Base-by-base conservation (phyloP, 73 alveolate genomes). In the Tetrahymena thermophila region DNA sequence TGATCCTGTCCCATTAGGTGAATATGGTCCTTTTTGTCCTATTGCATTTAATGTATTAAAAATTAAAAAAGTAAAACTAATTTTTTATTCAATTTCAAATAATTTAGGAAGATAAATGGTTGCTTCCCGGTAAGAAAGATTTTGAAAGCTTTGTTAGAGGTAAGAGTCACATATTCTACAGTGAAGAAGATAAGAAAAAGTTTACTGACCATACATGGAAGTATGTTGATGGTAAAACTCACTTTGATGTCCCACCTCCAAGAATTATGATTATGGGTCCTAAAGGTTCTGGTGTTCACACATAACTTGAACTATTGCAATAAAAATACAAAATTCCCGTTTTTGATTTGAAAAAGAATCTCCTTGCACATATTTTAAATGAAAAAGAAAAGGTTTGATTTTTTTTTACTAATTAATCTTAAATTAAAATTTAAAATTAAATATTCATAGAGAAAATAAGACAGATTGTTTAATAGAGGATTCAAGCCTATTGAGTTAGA, bases 11-110 rank as follows among this genome's bases (percentile, higher is more conserved):
- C 97, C 99, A 0, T 93, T 97, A 95, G 99, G 99, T 11, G 99
- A 99, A 94, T 99, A 96, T 95, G 99, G 99, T 23, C 96, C 97
- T 94, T 99, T 97, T 95, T 99, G 99, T 94, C 99, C 99, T 14
- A 98, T 99, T 94, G 97, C 99, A 34, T 97, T 97, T 13, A 71
- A n/a, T 28, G 89, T 71, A 71, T 8, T 19, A 50, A 19, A 50
- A 50, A 50, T 50, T 50, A 14, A 14, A 50, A 50, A 50, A 14
- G 0, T 50, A 19, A 3, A 50, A 50, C 1, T 50, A 1, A 50
- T 15, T 2, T 19, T 50, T 50, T 50, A 19, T 19, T 50, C 28
- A 19, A 50, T 21, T 50, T 50, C 0, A 50, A 43, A 14, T 50
- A 0, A 2, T 14, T 94, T 95, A 96, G 55, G 98, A 98, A 50